These are phyloP conservation scores for Chloromonas sp. DNA, from an alignment of 163 green algal species.

Conservation along the genomic window DNA sequence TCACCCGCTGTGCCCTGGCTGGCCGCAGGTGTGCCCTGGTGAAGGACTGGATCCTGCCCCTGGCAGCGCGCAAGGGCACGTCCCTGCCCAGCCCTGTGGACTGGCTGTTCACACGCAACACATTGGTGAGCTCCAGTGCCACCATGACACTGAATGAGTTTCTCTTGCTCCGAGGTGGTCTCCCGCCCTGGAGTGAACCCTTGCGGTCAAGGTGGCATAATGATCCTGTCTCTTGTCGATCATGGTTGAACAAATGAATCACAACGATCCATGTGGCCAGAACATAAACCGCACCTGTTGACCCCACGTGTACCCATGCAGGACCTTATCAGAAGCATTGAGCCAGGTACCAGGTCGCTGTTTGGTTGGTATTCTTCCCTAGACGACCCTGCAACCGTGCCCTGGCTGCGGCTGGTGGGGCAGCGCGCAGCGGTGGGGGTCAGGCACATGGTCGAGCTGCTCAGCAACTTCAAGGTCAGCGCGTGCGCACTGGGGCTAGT, in stretches of 20 bases:
- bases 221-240: no score
- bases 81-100: neutral
- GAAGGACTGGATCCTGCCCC: neutral
- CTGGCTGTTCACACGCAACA: neutral
- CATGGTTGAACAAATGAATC: no score
- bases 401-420: neutral
- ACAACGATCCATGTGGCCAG: no score
- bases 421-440: neutral
- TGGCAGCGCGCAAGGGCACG: neutral
- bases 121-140: neutral
- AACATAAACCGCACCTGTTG: no score
- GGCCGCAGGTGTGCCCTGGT: neutral
- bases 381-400: neutral
- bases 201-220: no score
- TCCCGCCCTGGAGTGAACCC: no score
- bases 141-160: no score
- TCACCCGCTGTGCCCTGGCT: neutral
- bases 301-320: no score
- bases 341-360: neutral
- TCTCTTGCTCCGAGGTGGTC: no score
- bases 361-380: neutral
- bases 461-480: neutral
- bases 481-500: no score
- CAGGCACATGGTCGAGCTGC: neutral
- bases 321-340: no score